Percentiles rank a stretch among this genome's conserved stretches.
phyloP scores from a whole-genome alignment of 164 flowering plant species.

The Platanus orientalis region DNA sequence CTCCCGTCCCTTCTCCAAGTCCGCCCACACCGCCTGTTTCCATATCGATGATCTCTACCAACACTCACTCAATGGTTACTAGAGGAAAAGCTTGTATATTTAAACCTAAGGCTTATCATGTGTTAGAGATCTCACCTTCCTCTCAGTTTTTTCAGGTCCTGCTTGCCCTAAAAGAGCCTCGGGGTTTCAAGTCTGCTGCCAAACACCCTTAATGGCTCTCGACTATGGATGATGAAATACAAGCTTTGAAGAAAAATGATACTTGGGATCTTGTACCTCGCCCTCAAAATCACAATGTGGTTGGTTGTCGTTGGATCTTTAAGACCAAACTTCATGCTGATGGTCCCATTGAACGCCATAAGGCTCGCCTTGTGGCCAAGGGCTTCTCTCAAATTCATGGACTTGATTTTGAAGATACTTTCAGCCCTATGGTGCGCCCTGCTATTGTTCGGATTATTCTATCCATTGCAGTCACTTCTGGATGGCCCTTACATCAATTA shows the following conservation, averaged over 20 bases:
- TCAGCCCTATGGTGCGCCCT: not conserved
- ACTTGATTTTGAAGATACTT: not conserved
- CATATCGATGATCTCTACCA: not conserved
- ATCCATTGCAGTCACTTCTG: not conserved
- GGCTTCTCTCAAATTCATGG: not conserved
- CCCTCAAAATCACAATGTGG: not conserved
- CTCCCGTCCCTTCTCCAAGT: not conserved
- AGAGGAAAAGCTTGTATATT: not conserved
- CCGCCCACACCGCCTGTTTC: not conserved
- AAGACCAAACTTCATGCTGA: too few species aligned
- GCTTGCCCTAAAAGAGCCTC: not conserved
- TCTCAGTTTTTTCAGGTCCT: constrained; percentile 2
- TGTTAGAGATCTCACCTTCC: not conserved
- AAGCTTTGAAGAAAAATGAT: too few species aligned
- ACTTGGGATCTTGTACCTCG: constrained; percentile 1
- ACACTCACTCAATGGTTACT: not conserved
- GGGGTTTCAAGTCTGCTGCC: constrained; percentile 2
- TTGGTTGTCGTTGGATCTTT: constrained; percentile 1
- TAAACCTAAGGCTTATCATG: not conserved
- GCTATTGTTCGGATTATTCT: not conserved
- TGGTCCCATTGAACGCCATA: too few species aligned
- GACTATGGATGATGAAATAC: constrained; percentile 1
- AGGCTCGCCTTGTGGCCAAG: too few species aligned
- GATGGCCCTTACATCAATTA: too few species aligned
- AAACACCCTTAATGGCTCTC: not conserved